phyloP scores from a whole-genome alignment of 371 early-diverging fungal species.

The Mortierella sp. region DNA sequence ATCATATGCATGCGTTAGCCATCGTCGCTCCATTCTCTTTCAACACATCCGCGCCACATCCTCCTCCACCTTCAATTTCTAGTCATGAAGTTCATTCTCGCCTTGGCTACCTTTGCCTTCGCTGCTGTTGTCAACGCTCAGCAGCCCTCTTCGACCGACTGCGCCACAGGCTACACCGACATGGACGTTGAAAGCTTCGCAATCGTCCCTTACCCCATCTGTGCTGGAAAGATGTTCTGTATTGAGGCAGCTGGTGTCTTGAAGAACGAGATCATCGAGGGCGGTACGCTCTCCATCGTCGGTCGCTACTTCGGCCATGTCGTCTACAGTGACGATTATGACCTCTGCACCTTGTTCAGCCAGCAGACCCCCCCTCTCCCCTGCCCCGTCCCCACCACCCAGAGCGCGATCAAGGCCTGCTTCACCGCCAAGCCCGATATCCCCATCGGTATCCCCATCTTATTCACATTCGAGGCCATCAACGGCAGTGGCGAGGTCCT shows the following conservation, averaged over 20 bases:
- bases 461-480: too few relatives aligned
- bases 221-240: conserved; percentile 16
- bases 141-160: conserved; percentile 21
- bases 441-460: conserved; percentile 16
- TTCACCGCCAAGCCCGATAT: conserved; percentile 21
- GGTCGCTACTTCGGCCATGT: conserved; percentile 24
- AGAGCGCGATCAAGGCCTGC: too few relatives aligned
- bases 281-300: conserved; percentile 4
- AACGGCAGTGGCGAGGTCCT: too few relatives aligned
- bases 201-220: conserved; percentile 20
- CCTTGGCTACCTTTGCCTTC: conserved; percentile 17
- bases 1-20: too few relatives aligned
- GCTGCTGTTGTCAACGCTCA: conserved; percentile 26
- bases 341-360: too few relatives aligned
- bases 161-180: conserved; percentile 14
- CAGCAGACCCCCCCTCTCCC: too few relatives aligned
- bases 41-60: too few relatives aligned
- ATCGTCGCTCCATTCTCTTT: too few relatives aligned
- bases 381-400: too few relatives aligned
- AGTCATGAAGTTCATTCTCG: conserved; percentile 32
- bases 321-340: too few relatives aligned
- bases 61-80: too few relatives aligned
- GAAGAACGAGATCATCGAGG: too few relatives aligned
- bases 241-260: conserved; percentile 2
- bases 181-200: conserved; percentile 16